Evolutionary conservation across 495 filamentous ascomycete genomes (phyloP), one percentile per base, ranked within the genome.

Genomic region (Letharia lupina): DNA sequence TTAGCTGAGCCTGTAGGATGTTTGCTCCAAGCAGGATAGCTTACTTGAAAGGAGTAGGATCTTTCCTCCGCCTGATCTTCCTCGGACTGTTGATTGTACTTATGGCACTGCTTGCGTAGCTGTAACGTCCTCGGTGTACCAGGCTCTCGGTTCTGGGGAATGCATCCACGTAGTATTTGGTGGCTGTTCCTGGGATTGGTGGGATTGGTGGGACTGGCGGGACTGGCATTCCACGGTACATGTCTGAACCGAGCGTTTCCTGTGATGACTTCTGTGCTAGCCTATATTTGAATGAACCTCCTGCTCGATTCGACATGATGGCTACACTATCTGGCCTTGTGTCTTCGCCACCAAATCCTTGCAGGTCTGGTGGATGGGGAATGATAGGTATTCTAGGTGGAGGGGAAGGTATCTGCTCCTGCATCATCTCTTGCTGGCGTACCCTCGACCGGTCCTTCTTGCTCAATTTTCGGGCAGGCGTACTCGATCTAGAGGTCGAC

Each of bases 21-120:
- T 3, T n/a, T 57, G 54, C 54, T 57, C 3, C 0, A 18, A 20
- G 12, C 15, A 18, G 52, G 10, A 50, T 12, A 35, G 72, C 93
- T 84, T 80, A 98, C 94, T 98, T 98, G 82, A 97, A 98, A 10
- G 94, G 90, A 9, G 92, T 97, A 31, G 94, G 94, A 73, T 98
- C 94, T 81, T 94, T 96, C 78, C 94, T 89, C 75, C 94, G 87
- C 69, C 94, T 85, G 59, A 98, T 87, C 72, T 94, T 86, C 67
- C 94, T 86, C 54, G 94, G 94, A 77, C 91, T 96, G 80, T 96
- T 96, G 78, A 96, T 87, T 65, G 90, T 91, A 77, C 91, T 96
- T 61, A 91, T 83, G 41, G 90, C 89, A 77, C 89, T 95, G 77
- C 91, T 96, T 61, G 93, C 94, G 73, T 97, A 97, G 77, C 93